A percentile compares a stretch with the other conserved stretches of the same genome.
Conservation (phyloP, 1,284 basidiomycete genomes). For the Erythrobasidium hasegawianum region DNA sequence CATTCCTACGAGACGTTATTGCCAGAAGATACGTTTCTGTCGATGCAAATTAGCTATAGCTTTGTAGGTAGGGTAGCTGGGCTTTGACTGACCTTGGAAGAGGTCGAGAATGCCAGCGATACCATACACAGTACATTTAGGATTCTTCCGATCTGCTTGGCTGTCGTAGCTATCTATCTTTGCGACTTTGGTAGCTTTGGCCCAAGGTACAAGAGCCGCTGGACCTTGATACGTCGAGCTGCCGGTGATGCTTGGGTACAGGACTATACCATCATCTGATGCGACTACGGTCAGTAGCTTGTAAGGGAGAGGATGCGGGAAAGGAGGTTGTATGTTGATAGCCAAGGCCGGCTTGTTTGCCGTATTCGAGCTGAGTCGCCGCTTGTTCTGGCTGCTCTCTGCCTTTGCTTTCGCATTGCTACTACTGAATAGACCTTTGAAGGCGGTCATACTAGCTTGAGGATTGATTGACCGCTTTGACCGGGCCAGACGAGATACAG, state of each 20-base stretch:
- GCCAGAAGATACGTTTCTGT: slow-evolving; percentile 27
- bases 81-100: slow-evolving; percentile 17
- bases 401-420: slow-evolving; percentile 16
- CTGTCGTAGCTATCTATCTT: slow-evolving; percentile 5
- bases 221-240: neutral
- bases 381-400: neutral
- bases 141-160: neutral
- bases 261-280: slow-evolving; percentile 6
- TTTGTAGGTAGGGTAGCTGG: neutral
- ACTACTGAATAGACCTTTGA: slow-evolving; percentile 19
- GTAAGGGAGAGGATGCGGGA: slow-evolving; percentile 32
- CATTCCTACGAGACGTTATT: slow-evolving; percentile 9
- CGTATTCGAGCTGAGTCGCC: slow-evolving; percentile 8
- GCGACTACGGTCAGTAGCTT: slow-evolving; percentile 13
- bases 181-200: slow-evolving; percentile 1
- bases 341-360: neutral
- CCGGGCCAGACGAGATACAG: neutral
- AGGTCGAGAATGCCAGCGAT: slow-evolving; percentile 22
- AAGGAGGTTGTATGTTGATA: slow-evolving; percentile 14
- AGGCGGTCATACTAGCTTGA: slow-evolving; percentile 12
- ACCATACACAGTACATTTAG: slow-evolving; percentile 2
- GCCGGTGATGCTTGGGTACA: neutral
- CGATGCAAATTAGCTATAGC: neutral
- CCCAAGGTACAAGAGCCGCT: slow-evolving; percentile 1
- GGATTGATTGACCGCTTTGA: neutral